phyloP scores from a whole-genome alignment of 108 stramenopile genomes.

The Nitzschia inconspicua region DNA sequence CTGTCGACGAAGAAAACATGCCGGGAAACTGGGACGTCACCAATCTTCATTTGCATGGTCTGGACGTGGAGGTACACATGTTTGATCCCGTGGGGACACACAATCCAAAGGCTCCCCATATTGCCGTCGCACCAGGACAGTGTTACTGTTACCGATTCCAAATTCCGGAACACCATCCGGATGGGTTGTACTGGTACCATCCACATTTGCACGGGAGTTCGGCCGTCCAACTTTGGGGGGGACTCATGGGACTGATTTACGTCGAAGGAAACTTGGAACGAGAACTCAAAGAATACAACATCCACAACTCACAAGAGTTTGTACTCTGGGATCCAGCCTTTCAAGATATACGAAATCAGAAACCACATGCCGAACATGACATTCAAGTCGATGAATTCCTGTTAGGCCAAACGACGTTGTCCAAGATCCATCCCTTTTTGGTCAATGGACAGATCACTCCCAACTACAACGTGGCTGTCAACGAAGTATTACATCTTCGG shows the following conservation, averaged over 20 bases:
- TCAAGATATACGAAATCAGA: slow-evolving; percentile 11
- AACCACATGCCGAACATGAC: slow-evolving; percentile 14
- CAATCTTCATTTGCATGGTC: slow-evolving; percentile 46
- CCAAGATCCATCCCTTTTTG: slow-evolving; percentile 45
- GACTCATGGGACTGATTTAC: slow-evolving; percentile 41
- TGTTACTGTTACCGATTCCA: slow-evolving; percentile 47
- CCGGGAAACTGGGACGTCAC: slow-evolving; percentile 39
- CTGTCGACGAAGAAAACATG: slow-evolving; percentile 35
- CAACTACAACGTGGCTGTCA: slow-evolving; percentile 4
- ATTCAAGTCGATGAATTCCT: slow-evolving; percentile 46
- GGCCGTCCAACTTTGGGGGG: slow-evolving; percentile 45
- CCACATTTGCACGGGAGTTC: slow-evolving; percentile 47
- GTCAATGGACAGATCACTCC: slow-evolving; percentile 39
- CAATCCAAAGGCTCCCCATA: slow-evolving; percentile 34
- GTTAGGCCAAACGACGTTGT: slow-evolving; percentile 36
- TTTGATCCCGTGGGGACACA: slow-evolving; percentile 50
- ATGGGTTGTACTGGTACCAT: slow-evolving; percentile 54
- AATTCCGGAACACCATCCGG: slow-evolving; percentile 47
- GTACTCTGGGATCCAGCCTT: slow-evolving; percentile 45
- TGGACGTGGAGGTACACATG: slow-evolving; percentile 50
- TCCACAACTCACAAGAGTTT: slow-evolving; percentile 33
- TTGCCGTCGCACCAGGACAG: slow-evolving; percentile 33
- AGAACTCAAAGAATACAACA: slow-evolving; percentile 26
- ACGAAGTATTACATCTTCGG: slow-evolving; percentile 31
- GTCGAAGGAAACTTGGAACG: slow-evolving; percentile 27